Percentiles rank a stretch among this genome's conserved stretches.
These are phyloP conservation scores for Huiozyma naganishii DNA, from an alignment of 805 yeast species.

Conservation along the genomic window DNA sequence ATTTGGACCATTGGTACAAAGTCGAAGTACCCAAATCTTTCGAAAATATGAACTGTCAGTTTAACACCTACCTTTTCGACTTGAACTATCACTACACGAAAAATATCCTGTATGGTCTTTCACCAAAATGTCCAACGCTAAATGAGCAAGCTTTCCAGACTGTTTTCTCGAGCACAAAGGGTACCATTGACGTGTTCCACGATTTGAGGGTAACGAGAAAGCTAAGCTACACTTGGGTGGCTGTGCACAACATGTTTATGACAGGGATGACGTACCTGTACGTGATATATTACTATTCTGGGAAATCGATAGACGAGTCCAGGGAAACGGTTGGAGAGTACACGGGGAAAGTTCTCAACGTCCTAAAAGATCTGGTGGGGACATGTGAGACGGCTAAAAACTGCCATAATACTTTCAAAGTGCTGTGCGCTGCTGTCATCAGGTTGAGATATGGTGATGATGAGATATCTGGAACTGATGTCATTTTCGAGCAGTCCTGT, in stretches of 20 bases:
- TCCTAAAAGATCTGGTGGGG: constrained; percentile 50
- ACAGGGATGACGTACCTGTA: constrained; percentile 80
- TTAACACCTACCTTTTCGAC: constrained; percentile 57
- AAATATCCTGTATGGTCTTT: constrained; percentile 62
- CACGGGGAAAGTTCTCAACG: constrained; percentile 40
- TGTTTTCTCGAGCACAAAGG: constrained; percentile 54
- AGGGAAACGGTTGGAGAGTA: constrained; percentile 41
- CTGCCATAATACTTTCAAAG: constrained; percentile 62
- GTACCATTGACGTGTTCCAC: constrained; percentile 53
- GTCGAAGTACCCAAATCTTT: constrained; percentile 43
- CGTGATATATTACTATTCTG: constrained; percentile 62
- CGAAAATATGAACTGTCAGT: constrained; percentile 59
- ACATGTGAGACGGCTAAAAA: constrained; percentile 70
- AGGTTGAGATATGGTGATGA: constrained; percentile 34
- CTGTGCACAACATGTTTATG: constrained; percentile 79
- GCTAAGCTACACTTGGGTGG: constrained; percentile 86
- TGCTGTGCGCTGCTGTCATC: constrained; percentile 60
- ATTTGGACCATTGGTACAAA: constrained; percentile 54
- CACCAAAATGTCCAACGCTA: constrained; percentile 55
- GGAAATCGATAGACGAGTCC: constrained; percentile 38
- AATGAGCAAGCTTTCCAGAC: constrained; percentile 42
- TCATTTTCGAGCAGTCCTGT: background rate
- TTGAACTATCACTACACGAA: constrained; percentile 71
- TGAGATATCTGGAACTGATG: background rate
- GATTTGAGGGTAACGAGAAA: constrained; percentile 44